phyloP scores from a whole-genome alignment of 225 moss, liverwort and hornwort genomes.

The Polytrichum formosum region DNA sequence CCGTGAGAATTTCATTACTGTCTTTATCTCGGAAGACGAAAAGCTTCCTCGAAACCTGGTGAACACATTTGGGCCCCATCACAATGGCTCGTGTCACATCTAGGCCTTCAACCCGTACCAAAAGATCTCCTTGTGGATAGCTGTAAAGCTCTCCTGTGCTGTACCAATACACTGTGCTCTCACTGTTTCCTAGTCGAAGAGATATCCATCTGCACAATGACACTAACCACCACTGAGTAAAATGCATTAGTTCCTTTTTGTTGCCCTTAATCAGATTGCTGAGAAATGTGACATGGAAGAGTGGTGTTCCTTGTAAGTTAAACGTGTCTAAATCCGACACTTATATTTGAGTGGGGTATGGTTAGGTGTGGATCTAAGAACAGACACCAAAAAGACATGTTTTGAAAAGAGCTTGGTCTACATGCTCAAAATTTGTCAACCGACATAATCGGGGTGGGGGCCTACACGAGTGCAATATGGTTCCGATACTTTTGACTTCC shows the following conservation, averaged over 20 bases:
- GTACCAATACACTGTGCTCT: conserved; percentile 30
- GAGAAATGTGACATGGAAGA: no score
- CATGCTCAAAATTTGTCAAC: no score
- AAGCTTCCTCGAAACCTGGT: conserved; percentile 27
- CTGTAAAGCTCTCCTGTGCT: conserved; percentile 31
- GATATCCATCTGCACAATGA: conserved; percentile 18
- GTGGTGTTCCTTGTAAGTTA: no score
- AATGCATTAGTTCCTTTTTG: not conserved
- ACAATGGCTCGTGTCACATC: conserved; percentile 30
- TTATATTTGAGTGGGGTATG: no score
- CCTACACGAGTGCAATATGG: no score
- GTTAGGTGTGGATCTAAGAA: no score
- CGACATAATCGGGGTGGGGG: no score
- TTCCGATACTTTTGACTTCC: no score
- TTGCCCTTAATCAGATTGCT: no score
- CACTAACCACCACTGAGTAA: not conserved
- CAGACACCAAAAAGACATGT: no score
- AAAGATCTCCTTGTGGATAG: conserved; percentile 26
- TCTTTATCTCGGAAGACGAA: conserved; percentile 26
- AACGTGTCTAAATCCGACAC: no score
- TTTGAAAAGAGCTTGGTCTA: no score
- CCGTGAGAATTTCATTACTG: conserved; percentile 18
- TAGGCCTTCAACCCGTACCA: conserved; percentile 28
- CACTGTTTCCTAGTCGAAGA: conserved; percentile 19
- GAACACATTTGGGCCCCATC: conserved; percentile 16